A percentile compares a stretch with the other conserved stretches of the same genome.
These are phyloP conservation scores for Cyberlindnera americana DNA, from an alignment of 805 yeast genomes.

Conservation along the genomic window DNA sequence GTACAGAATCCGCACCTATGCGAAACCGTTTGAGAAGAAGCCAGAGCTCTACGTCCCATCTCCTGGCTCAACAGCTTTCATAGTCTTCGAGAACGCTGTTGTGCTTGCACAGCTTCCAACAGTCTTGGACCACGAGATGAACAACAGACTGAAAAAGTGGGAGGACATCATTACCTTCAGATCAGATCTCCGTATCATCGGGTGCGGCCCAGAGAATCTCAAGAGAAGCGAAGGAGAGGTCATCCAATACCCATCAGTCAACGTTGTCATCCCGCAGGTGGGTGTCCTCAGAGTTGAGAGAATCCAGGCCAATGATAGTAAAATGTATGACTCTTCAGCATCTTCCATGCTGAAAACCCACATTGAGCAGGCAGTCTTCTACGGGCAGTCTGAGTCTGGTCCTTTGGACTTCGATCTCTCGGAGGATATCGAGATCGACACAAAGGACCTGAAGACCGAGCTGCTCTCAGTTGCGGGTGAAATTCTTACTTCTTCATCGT, in stretches of 20 bases:
- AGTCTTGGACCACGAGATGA: slow-evolving; percentile 30
- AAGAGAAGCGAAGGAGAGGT: slow-evolving; percentile 22
- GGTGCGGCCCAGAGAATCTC: slow-evolving; percentile 51
- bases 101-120: slow-evolving; percentile 60
- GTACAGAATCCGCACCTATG: slow-evolving; percentile 56
- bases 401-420: slow-evolving; percentile 49
- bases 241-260: slow-evolving; percentile 42
- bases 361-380: slow-evolving; percentile 81
- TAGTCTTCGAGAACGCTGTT: slow-evolving; percentile 56
- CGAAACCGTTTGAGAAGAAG: slow-evolving; percentile 28
- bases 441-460: slow-evolving; percentile 47
- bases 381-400: slow-evolving; percentile 38
- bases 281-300: slow-evolving; percentile 65
- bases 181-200: slow-evolving; percentile 48
- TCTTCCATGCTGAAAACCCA: slow-evolving; percentile 55
- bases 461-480: slow-evolving; percentile 49
- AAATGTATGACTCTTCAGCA: slow-evolving; percentile 19
- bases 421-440: slow-evolving; percentile 40
- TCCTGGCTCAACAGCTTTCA: slow-evolving; percentile 58
- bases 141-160: slow-evolving; percentile 54
- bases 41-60: slow-evolving; percentile 56
- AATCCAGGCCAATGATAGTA: slow-evolving; percentile 24
- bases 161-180: slow-evolving; percentile 72
- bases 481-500: slow-evolving; percentile 51
- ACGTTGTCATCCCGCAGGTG: slow-evolving; percentile 45